Conservation (phyloP, 2,329 filamentous ascomycete genomes). For the Aspergillus sp. region DNA sequence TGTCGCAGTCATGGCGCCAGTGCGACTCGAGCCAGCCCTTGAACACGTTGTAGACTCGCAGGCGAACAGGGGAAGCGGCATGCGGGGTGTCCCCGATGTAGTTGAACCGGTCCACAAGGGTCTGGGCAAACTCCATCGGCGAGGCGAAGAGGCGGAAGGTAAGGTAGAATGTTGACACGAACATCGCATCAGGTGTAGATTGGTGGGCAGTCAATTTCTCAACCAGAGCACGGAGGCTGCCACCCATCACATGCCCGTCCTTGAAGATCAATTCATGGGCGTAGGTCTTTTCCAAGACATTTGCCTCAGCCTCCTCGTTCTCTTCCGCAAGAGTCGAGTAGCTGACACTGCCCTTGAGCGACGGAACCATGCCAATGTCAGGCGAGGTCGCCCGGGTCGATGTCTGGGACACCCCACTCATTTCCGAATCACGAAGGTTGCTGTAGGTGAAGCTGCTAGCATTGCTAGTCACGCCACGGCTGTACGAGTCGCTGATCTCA, state of each 20-base stretch:
- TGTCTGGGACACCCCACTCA: constrained; percentile 74
- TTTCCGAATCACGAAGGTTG: constrained; percentile 72
- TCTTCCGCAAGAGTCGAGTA: constrained; percentile 69
- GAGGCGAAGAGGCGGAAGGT: constrained; percentile 93
- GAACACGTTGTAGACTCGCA: constrained; percentile 93
- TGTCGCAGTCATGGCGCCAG: constrained; percentile 82
- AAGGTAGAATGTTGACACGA: constrained; percentile 92
- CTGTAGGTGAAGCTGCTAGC: constrained; percentile 80
- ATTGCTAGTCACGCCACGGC: constrained; percentile 71
- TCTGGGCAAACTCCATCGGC: constrained; percentile 73
- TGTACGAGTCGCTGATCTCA: constrained; percentile 42
- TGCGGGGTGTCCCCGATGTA: constrained; percentile 78
- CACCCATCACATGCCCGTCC: constrained; percentile 90
- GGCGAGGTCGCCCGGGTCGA: constrained; percentile 89
- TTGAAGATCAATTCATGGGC: constrained; percentile 93
- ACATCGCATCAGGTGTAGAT: constrained; percentile 85
- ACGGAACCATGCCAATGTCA: constrained; percentile 63
- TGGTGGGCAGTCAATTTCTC: constrained; percentile 92
- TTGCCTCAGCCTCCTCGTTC: constrained; percentile 74
- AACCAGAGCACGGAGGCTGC: constrained; percentile 85
- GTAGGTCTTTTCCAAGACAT: constrained; percentile 86
- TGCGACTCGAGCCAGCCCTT: constrained; percentile 97
- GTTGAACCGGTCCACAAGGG: constrained; percentile 87
- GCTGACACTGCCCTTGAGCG: constrained; percentile 68
- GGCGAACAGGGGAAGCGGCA: constrained; percentile 75